phyloP scores from a whole-genome alignment of 2,329 filamentous ascomycete species.

The Pseudogymnoascus sp. region DNA sequence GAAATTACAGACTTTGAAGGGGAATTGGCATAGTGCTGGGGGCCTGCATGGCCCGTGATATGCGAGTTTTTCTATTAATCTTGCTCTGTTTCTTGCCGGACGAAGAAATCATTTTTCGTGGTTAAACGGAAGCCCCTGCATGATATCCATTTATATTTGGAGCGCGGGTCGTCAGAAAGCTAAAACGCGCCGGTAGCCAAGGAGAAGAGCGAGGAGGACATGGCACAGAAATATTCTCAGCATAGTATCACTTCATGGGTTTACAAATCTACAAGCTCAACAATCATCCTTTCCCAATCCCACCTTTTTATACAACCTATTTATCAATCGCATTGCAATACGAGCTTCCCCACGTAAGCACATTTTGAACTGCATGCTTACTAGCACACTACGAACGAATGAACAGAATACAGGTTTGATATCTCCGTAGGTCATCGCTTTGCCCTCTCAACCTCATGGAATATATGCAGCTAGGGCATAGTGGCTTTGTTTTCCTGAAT shows the following conservation, averaged over 20 bases:
- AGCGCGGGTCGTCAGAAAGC: neutral
- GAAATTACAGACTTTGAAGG: slow-evolving; percentile 40
- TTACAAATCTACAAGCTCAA: neutral
- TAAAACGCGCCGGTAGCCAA: neutral
- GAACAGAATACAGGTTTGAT: neutral
- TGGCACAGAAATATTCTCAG: neutral
- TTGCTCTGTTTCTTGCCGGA: neutral
- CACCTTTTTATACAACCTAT: neutral
- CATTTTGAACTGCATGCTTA: neutral
- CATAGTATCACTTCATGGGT: neutral
- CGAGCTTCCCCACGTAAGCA: neutral
- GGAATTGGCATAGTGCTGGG: slow-evolving; percentile 23
- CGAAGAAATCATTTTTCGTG: neutral
- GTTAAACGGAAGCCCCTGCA: neutral
- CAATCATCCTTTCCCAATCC: neutral
- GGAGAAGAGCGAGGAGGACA: neutral
- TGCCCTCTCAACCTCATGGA: neutral
- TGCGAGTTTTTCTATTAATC: neutral
- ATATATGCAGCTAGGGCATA: neutral
- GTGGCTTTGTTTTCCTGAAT: neutral
- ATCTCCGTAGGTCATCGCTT: neutral
- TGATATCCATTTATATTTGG: neutral
- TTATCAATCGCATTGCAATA: neutral
- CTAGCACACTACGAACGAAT: neutral
- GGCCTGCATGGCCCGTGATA: neutral